These are phyloP conservation scores for Fomitopsis serialis DNA, from an alignment of 768 basidiomycete species.

Conservation along the genomic window DNA sequence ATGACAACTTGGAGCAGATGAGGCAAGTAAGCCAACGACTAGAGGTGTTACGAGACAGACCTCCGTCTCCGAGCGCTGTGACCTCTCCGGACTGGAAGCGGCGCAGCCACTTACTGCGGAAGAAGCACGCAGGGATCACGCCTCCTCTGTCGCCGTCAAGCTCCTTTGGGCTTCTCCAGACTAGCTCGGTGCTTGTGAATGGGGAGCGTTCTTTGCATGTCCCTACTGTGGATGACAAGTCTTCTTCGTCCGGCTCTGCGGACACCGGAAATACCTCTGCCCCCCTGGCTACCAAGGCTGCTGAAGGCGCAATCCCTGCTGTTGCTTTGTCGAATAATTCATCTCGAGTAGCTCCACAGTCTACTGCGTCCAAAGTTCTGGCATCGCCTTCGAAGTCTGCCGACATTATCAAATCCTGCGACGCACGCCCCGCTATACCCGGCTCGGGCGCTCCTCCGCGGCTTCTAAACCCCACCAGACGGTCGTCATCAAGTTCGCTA, in stretches of 20 bases:
- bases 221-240: background rate
- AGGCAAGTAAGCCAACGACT: background rate
- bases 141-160: background rate
- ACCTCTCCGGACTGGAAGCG: background rate
- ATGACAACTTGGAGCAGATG: background rate
- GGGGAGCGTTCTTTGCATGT: background rate
- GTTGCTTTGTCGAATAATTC: no score
- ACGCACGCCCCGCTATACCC: no score
- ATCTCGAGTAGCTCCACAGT: no score
- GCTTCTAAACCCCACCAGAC: no score
- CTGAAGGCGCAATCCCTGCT: no score
- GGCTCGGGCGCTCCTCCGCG: no score
- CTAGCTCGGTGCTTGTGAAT: background rate
- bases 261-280: no score
- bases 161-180: background rate
- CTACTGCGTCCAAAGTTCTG: no score
- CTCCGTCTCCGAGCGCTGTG: background rate
- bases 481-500: no score
- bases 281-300: no score
- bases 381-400: no score
- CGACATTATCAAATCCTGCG: no score
- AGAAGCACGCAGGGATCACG: background rate
- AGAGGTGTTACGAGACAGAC: background rate
- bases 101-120: background rate
- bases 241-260: background rate